Percentiles rank a stretch among this genome's conserved stretches.
Evolutionary conservation across 257 asterid genomes (phyloP).

Genomic region (Lycium ferocissimum): DNA sequence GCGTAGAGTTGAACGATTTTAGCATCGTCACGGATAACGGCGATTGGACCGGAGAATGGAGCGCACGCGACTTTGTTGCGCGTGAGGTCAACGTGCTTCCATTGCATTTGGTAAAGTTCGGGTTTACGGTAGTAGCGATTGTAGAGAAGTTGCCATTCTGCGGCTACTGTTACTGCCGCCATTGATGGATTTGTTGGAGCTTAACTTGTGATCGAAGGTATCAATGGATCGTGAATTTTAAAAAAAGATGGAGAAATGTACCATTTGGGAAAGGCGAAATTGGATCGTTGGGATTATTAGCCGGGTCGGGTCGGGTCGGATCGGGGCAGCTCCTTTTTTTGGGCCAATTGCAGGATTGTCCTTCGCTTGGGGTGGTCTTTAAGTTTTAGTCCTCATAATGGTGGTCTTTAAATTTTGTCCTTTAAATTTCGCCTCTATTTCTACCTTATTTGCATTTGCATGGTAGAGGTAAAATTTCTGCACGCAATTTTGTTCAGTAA

Average conservation of each 20-base stretch:
- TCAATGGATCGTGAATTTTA: background rate
- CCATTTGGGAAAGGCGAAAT: background rate
- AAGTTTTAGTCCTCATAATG: too few species aligned
- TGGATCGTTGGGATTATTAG: background rate
- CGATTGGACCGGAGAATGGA: conserved; percentile 95
- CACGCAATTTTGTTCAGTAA: too few species aligned
- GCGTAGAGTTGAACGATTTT: conserved; percentile 93
- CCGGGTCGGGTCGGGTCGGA: background rate
- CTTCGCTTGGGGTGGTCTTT: too few species aligned
- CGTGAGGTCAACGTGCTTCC: conserved; percentile 94
- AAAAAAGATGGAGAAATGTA: background rate
- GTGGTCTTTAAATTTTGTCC: too few species aligned
- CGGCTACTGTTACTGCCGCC: conserved; percentile 95
- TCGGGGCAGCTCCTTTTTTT: background rate
- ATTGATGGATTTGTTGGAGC: conserved; percentile 34
- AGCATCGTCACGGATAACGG: conserved; percentile 91
- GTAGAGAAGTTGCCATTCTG: conserved; percentile 95
- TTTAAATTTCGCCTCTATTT: too few species aligned
- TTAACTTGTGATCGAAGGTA: background rate
- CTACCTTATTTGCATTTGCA: too few species aligned
- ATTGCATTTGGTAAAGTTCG: conserved; percentile 87
- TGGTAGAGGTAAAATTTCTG: too few species aligned
- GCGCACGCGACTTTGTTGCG: conserved; percentile 95
- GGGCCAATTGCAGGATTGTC: too few species aligned
- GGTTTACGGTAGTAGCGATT: conserved; percentile 94